Percentiles rank a stretch among this genome's conserved stretches.
Conservation (phyloP, 129 eudicot genomes). For the Mikania micrantha region DNA sequence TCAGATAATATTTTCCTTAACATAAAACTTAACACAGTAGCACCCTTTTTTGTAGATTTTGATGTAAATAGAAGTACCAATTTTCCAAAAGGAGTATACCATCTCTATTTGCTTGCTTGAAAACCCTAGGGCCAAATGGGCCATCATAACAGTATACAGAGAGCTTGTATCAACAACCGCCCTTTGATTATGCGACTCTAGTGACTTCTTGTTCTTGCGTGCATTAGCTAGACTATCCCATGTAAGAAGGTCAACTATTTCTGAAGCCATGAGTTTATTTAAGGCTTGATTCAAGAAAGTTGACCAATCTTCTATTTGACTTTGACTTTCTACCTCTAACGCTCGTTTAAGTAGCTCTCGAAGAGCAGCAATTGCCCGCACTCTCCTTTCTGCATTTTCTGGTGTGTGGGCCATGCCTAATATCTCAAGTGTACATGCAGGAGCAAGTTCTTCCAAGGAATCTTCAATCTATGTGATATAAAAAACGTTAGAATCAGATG, state of each 20-base stretch:
- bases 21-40: background rate
- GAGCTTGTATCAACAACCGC: constrained; percentile 66
- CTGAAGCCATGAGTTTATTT: constrained; percentile 69
- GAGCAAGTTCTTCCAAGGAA: constrained; percentile 92
- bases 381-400: constrained; percentile 83
- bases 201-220: constrained; percentile 83
- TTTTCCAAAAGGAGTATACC: constrained; percentile 46
- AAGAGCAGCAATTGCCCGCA: constrained; percentile 89
- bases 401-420: constrained; percentile 72
- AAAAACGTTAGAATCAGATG: background rate
- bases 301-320: constrained; percentile 93
- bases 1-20: background rate
- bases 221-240: constrained; percentile 76
- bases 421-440: constrained; percentile 89
- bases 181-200: constrained; percentile 85
- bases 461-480: constrained; percentile 66
- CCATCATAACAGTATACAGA: constrained; percentile 68
- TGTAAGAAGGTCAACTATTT: constrained; percentile 79
- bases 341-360: constrained; percentile 86
- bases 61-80: constrained; percentile 10
- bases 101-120: constrained; percentile 76
- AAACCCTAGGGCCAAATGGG: constrained; percentile 92
- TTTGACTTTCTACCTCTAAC: constrained; percentile 60
- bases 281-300: constrained; percentile 77
- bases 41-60: background rate